These are phyloP conservation scores for Mycena rosella DNA, from an alignment of 768 basidiomycete species.

Conservation along the genomic window DNA sequence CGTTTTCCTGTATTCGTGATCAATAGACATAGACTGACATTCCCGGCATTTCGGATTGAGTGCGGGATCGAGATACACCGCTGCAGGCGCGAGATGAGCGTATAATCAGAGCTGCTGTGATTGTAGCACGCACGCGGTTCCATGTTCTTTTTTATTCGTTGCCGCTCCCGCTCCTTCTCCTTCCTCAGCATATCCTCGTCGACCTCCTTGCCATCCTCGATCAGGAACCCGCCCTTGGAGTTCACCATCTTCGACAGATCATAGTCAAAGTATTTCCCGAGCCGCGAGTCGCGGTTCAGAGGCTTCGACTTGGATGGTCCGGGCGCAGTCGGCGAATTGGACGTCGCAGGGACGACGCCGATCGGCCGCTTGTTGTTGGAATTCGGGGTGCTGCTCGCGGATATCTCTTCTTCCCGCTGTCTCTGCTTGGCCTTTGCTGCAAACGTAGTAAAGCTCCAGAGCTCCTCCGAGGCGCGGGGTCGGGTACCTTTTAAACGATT, in stretches of 20 bases:
- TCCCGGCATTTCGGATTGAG: slow-evolving; percentile 88
- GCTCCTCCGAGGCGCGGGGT: neutral
- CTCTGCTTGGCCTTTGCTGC: slow-evolving; percentile 83
- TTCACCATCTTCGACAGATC: slow-evolving; percentile 98
- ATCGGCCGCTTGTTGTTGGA: slow-evolving; percentile 84
- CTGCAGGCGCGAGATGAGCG: slow-evolving; percentile 54
- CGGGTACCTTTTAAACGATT: slow-evolving; percentile 70
- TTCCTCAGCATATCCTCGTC: slow-evolving; percentile 82
- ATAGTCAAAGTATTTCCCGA: slow-evolving; percentile 97
- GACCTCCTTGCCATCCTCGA: slow-evolving; percentile 88
- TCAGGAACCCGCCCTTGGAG: slow-evolving; percentile 94
- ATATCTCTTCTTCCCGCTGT: slow-evolving; percentile 67
- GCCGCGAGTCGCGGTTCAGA: slow-evolving; percentile 79
- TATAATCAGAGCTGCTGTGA: neutral
- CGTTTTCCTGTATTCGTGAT: slow-evolving; percentile 82
- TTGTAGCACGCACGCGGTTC: slow-evolving; percentile 74
- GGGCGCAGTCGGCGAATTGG: slow-evolving; percentile 71
- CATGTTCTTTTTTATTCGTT: slow-evolving; percentile 78
- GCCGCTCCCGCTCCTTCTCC: slow-evolving; percentile 85
- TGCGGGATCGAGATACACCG: slow-evolving; percentile 79
- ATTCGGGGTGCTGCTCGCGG: slow-evolving; percentile 64
- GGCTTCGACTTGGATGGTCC: slow-evolving; percentile 62
- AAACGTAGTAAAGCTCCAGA: neutral
- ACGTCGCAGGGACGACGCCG: slow-evolving; percentile 64
- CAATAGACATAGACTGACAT: slow-evolving; percentile 91